These are phyloP conservation scores for Cyberlindnera meyerae DNA, from an alignment of 805 yeast genomes.

Conservation along the genomic window DNA sequence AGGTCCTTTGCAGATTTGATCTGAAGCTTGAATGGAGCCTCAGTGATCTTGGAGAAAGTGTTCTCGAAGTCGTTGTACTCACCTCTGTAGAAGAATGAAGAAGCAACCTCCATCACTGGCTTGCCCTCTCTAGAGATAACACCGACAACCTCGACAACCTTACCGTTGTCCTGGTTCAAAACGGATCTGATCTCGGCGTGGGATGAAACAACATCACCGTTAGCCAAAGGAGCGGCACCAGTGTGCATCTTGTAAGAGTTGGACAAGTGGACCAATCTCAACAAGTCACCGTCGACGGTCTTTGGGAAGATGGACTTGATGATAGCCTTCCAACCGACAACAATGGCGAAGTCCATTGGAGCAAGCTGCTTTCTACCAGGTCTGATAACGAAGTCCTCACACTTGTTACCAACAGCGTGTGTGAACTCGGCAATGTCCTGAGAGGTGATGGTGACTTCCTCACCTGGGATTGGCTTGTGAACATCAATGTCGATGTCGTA, in stretches of 20 bases:
- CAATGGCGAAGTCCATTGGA: conserved; percentile 99
- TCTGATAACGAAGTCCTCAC: conserved; percentile 92
- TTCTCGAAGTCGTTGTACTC: conserved; percentile 80
- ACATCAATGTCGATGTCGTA: conserved; percentile 64
- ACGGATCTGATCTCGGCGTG: conserved; percentile 85
- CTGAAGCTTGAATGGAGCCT: conserved; percentile 78
- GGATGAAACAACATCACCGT: conserved; percentile 80
- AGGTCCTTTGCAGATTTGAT: conserved; percentile 78
- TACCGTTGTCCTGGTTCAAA: conserved; percentile 87
- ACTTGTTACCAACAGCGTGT: conserved; percentile 94
- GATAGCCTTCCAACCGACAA: conserved; percentile 96
- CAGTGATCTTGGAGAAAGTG: conserved; percentile 84
- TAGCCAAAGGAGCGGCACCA: conserved; percentile 83
- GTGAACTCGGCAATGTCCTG: conserved; percentile 86
- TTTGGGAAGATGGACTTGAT: conserved; percentile 97
- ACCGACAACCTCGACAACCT: conserved; percentile 93
- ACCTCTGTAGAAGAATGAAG: conserved; percentile 97
- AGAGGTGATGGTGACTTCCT: conserved; percentile 59
- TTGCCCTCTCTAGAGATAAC: conserved; percentile 68
- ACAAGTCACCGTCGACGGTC: conserved; percentile 92
- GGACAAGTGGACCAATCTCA: conserved; percentile 89
- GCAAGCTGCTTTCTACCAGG: conserved; percentile 81
- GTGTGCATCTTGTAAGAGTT: conserved; percentile 92
- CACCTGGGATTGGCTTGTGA: conserved; percentile 66
- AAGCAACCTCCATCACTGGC: conserved; percentile 89